Base-by-base conservation (phyloP, 2,329 filamentous ascomycete genomes). In the Aspergillus oerlinghausenensis region DNA sequence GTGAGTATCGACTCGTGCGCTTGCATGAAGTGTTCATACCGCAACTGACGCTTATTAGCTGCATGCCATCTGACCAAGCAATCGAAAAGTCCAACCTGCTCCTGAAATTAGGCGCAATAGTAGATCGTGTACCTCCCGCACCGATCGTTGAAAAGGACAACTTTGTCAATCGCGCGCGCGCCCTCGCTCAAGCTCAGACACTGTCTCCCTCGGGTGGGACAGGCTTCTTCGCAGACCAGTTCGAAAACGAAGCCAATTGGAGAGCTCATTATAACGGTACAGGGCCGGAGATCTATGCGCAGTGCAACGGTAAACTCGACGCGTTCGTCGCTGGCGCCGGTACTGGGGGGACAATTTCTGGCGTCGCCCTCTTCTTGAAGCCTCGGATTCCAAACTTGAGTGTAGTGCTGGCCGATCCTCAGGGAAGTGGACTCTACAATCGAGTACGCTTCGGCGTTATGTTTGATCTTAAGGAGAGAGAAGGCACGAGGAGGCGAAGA, bases 191-290 rank as follows among this genome's bases (percentile, higher is more conserved):
- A 52, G 86, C 91, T 64, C 92, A 97, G 70, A 89, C 88, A 0
- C 61, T 62, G 9, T 68, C 71, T 8, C 53, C 63, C 11, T 84
- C 84, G 64, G 81, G 79, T 38, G 93, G 91, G 62, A 81, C 84
- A 51, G 94, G 94, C 23, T 92, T 96, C 75, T 99, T 97, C 71
- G 92, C 93, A 0, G 90, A 99, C 73, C 94, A 99, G 71, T 99
- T 99, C 70, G 94, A 99, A 77, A 93, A 89, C 26, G 80, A 85
- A 51, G 90, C 92, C 32, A 99, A 99, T 75, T 96, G 88, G 82
- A 80, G 83, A 49, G 92, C 94, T 1, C 94, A 99, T 76, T 86
- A 88, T 65, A 79, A 82, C 21, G 84, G 85, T 14, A 99, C 94
- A 0, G 94, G 94, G 0, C 94, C 93, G 0, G 94, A 99, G 77